Base-by-base conservation (phyloP, 352 stramenopile genomes). In the Pythium periplocum region DNA sequence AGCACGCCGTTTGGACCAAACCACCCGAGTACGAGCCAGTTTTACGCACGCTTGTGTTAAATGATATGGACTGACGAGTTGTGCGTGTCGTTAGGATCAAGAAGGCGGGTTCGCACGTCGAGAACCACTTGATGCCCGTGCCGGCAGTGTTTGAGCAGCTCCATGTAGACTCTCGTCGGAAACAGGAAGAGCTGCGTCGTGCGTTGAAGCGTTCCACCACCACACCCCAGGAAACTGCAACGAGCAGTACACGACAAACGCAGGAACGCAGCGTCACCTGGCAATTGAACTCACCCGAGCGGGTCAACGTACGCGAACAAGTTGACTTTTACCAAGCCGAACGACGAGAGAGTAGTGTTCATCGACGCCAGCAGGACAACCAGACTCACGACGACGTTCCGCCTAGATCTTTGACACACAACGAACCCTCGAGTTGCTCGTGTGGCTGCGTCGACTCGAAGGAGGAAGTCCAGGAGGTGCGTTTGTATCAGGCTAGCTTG, bases 1-100 rank as follows among this genome's bases (percentile, higher is more conserved):
- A 87, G 40, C 68, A 85, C 12, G 62, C 75, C 7, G 71, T 87
- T 12, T 91, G 78, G 81, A 70, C 62, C 4, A 64, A 73, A 10
- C 77, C 74, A 8, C 59, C 61, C 36, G 49, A 67, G 64, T 66
- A 41, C 4, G 62, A 4, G 11, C 17, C 17, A 43, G 38, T 43
- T 43, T 43, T 43, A 43, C 38, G 38, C 38, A 43, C 38, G 38
- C 38, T 43, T 43, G 38, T 43, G 38, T 43, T 43, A 43, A 43
- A 43, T 43, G 38, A 43, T 43, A 43, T 57, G 35, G 9, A 42
- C 35, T 41, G n/a, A 36, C 30, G 41, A 62, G 36, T n/a, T 45
- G 48, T 45, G 26, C 35, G 35, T 26, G 17, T 26, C 17, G 17
- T 26, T 26, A 26, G 17, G 17, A 26, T 26, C 17, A 26, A 26